Base-by-base conservation (phyloP, 108 stramenopile genomes). In the Fragilaria crotonensis region DNA sequence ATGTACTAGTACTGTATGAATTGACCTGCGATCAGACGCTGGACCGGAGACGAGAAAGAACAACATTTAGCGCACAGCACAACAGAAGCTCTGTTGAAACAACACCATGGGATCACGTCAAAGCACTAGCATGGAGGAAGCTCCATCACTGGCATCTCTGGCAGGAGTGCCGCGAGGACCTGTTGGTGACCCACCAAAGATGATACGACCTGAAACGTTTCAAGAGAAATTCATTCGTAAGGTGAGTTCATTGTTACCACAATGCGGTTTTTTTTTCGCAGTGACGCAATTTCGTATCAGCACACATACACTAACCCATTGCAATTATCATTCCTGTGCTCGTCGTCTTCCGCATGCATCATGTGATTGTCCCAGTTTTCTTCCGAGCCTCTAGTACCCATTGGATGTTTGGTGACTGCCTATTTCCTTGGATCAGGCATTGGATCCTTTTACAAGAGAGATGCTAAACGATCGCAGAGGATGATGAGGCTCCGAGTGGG, bases 401-500 rank as follows among this genome's bases (percentile, higher is more conserved):
- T 93, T 66, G 90, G 90, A 2, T 93, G 90, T 28, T 62, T 76
- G 4, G 78, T 75, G 2, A 93, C 90, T 3, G 85, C 83, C 25
- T 93, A 87, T 66, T 93, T 85, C 53, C 68, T 93, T 32, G 75
- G 64, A 29, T 78, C 79, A 3, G 90, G 90, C 9, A 89, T 93
- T 30, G 64, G 68, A 69, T 82, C 80, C 1, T 93, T 93, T 63
- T 77, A 79, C 48, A 72, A 86, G 48, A 83, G 79, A 30, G 87
- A 93, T 72, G 77, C 85, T 4, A 52, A 51, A 25, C 57, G 75
- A 66, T 79, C 76, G 11, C 90, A 93, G 57, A 77, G 64, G 23
- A 93, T 93, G 90, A 93, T 93, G 90, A 57, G 84, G 31, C 48
- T 66, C 25, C 80, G 90, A 17, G 90, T 93, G n/a, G 83, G 61